Evolutionary conservation across 768 basidiomycete genomes (phyloP).

Genomic region (Psilocybe cyanescens): DNA sequence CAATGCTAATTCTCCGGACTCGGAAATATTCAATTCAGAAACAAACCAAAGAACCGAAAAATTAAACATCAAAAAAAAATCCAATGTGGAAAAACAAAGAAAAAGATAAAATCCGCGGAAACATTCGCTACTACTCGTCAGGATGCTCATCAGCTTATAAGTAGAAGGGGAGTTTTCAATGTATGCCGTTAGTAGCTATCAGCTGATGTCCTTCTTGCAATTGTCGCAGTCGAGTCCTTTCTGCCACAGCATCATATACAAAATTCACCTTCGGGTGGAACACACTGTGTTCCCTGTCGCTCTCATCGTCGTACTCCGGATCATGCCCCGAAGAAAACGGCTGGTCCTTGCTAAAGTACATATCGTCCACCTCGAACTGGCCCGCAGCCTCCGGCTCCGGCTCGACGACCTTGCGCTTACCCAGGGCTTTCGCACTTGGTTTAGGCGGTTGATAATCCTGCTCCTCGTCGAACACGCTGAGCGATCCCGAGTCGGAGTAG

Average conservation of each 20-base stretch:
- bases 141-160: too few species aligned
- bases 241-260: conserved; percentile 93
- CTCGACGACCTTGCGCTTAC: conserved; percentile 74
- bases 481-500: conserved; percentile 9
- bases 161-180: conserved; percentile 1
- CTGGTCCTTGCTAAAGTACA: conserved; percentile 48
- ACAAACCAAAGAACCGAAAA: too few species aligned
- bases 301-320: conserved; percentile 57
- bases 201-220: not conserved
- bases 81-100: too few species aligned
- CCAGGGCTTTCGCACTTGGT: conserved; percentile 88
- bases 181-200: conserved; percentile 15
- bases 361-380: conserved; percentile 62
- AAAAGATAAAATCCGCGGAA: too few species aligned
- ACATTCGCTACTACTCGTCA: too few species aligned
- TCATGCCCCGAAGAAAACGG: conserved; percentile 37
- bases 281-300: conserved; percentile 43
- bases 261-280: conserved; percentile 62
- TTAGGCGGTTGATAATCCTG: conserved; percentile 37
- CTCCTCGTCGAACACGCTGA: conserved; percentile 11
- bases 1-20: too few species aligned
- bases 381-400: conserved; percentile 47
- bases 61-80: too few species aligned
- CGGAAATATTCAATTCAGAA: too few species aligned
- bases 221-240: conserved; percentile 63